Base-by-base conservation (phyloP, 805 yeast species). In the Tetrapisispora taiwanensis region DNA sequence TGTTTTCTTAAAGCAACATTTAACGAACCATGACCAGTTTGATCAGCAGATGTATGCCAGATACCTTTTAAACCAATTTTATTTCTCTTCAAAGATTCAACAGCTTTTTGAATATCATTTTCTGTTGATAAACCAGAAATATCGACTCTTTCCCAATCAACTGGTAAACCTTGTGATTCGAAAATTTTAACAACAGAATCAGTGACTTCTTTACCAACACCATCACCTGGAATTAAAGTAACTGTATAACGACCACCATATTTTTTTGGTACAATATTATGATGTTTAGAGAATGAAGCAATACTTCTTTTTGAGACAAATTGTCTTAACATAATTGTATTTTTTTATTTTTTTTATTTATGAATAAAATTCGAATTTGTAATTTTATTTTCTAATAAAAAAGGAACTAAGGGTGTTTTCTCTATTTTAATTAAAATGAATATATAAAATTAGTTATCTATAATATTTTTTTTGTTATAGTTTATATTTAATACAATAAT, bases 1-100 rank as follows among this genome's bases (percentile, higher is more conserved):
- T 89, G 94, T 72, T 90, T 92, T 74, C 98, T 84, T 62, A 90
- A 76, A 46, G 97, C 96, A 55, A 90, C 97, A 72, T 92, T 92
- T 66, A 90, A 74, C 30, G 97, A 87, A 51, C 86, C 84, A 62
- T 76, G 80, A 46, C 81, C 81, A 48, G 84, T 74, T 59, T 85
- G 81, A 47, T 76, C 71, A 53, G 81, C 81, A 52, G 95, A 92
- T 43, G 97, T 90, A 72, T 85, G 82, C 69, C 94, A 78, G 63
- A 90, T 85, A 68, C 97, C 97, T 73, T 90, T 92, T 59, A 90
- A 77, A 63, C 97, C 98, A 59, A 92, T 85, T 73, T 88, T 89
- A 76, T 90, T 90, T 76, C 96, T 84, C 74, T 88, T 85, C 60
- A 90, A 73, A 18, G 97, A 87, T 54, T 80, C 77, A 50, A 92